Evolutionary conservation across 2,329 filamentous ascomycete genomes (phyloP).

Genomic region (Colletotrichum cereale): DNA sequence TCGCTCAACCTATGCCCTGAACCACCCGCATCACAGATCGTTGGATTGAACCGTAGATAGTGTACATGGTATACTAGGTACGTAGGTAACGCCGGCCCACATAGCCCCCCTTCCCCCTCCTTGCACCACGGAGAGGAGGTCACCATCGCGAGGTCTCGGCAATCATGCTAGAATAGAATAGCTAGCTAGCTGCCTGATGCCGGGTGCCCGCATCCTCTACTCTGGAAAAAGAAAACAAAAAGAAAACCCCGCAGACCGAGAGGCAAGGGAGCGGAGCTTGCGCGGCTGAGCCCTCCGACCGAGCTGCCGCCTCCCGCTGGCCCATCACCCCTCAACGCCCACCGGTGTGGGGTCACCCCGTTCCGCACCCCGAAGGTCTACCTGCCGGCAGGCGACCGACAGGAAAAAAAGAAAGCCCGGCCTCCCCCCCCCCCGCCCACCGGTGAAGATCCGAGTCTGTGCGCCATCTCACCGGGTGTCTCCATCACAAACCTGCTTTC

Average conservation of each 20-base stretch:
- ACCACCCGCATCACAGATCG: not conserved
- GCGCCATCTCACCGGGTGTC: slow-evolving; percentile 9
- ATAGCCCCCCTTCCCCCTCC: slow-evolving; percentile 6
- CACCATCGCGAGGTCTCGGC: not conserved
- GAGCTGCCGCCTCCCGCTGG: slow-evolving; percentile 10
- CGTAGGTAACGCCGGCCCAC: not conserved
- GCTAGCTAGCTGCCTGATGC: not conserved
- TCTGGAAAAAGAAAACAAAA: not conserved
- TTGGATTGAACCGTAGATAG: not conserved
- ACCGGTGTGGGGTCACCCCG: slow-evolving; percentile 22
- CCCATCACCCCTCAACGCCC: slow-evolving; percentile 9
- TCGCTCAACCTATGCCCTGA: not conserved
- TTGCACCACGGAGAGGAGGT: not conserved
- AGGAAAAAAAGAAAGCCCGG: slow-evolving; percentile 32
- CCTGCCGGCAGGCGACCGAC: slow-evolving; percentile 21
- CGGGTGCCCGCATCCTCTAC: not conserved
- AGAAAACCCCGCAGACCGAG: not conserved
- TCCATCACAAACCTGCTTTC: slow-evolving; percentile 3
- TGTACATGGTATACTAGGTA: too few species aligned
- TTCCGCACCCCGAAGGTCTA: slow-evolving; percentile 12
- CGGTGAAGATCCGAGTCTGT: slow-evolving; percentile 22
- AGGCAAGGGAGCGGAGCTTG: slow-evolving; percentile 7
- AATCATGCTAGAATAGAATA: not conserved
- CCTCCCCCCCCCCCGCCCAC: slow-evolving; percentile 5
- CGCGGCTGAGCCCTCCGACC: not conserved